Base-by-base conservation (phyloP, 768 basidiomycete species). In the Hemileccinum rubropunctum region DNA sequence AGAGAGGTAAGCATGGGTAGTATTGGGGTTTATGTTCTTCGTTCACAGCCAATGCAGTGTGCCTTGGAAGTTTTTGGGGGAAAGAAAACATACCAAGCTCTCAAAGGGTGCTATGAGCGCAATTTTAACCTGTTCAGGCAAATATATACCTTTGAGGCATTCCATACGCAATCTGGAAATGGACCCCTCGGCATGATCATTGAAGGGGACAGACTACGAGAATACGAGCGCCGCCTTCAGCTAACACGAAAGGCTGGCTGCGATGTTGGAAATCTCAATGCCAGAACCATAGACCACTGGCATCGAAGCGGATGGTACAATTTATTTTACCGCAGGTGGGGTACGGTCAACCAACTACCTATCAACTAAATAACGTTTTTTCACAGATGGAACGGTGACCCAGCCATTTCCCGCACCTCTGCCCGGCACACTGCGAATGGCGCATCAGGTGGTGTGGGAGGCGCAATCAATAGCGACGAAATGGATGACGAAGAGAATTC, bases 41-140 rank as follows among this genome's bases (percentile, higher is more conserved):
- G 18, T 48, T 53, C 46, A 65, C 18, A 8, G 21, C 9, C 20
- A 40, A 4, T 27, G 35, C 58, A 91, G 88, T 89, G 87, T 58
- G 83, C 88, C 0, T 52, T 69, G 21, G 80, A 87, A 48, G 81
- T 90, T 7, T 91, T 88, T 56, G 81, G 76, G 3, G 77, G 79
- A 45, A 86, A 87, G 68, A 91, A 91, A 66, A 86, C 87, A 13
- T 90, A 88, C 54, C 86, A 89, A 61, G 88, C 88, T 1, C 76
- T 91, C 48, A 91, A 91, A 69, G 87, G 88, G 18, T 90, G 88
- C 60, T 91, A 88, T 54, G 87, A 91, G 62, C 86, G 88, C 60
- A 90, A 89, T 57, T 87, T 91, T 57, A 89, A 88, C 57, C 70
- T 88, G 14, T 91, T 89, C 77, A 89, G 86, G 67, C 87, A 90